These are phyloP conservation scores for Echium plantagineum DNA, from an alignment of 257 asterid species.

Conservation along the genomic window DNA sequence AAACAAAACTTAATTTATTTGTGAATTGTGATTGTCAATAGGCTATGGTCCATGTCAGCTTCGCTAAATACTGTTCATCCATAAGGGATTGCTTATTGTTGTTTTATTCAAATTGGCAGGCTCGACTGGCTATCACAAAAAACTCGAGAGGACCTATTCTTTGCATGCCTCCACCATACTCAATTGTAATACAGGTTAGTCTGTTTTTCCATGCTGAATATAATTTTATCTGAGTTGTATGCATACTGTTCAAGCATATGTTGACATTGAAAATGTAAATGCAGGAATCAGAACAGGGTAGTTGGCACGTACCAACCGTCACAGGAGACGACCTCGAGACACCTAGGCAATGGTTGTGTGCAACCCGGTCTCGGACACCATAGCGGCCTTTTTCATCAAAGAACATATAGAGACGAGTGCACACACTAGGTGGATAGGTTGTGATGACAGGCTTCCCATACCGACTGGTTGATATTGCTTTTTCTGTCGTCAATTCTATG, in stretches of 20 bases:
- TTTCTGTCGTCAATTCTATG: no score
- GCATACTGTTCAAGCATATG: conserved; percentile 1
- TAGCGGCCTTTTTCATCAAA: conserved; percentile 14
- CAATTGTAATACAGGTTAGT: conserved; percentile 68
- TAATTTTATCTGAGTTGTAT: conserved; percentile 1
- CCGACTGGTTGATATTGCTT: no score
- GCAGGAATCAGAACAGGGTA: conserved; percentile 70
- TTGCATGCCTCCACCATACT: conserved; percentile 92
- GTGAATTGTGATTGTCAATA: no score
- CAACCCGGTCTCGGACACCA: conserved; percentile 32
- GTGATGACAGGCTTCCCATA: no score
- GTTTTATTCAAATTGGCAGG: conserved; percentile 28
- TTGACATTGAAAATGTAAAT: not conserved
- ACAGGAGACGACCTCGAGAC: conserved; percentile 72
- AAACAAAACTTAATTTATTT: no score
- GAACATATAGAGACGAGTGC: not conserved
- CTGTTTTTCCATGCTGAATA: not conserved
- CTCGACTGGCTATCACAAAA: conserved; percentile 30
- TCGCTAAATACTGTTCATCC: not conserved
- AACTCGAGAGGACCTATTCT: conserved; percentile 30
- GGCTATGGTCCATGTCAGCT: no score
- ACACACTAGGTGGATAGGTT: no score
- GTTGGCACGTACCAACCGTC: conserved; percentile 72
- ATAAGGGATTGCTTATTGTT: not conserved
- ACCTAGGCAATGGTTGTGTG: conserved; percentile 84